phyloP scores from a whole-genome alignment of 306 rosid species.

The Malus orientalis region DNA sequence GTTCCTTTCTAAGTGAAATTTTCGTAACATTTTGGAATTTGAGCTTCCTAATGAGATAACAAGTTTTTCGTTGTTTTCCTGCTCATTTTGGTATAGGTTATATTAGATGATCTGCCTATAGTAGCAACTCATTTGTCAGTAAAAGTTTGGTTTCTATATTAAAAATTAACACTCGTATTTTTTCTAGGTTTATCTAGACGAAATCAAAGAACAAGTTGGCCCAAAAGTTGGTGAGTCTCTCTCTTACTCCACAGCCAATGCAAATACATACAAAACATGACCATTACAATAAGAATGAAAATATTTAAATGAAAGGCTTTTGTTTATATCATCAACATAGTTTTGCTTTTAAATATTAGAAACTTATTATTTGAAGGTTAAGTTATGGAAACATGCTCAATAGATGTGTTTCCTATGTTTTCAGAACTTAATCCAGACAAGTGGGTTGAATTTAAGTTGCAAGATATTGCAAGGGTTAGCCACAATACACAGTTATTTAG shows the following conservation, averaged over 20 bases:
- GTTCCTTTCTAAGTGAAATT: not conserved
- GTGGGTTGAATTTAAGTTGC: constrained; percentile 82
- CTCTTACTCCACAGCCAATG: not conserved
- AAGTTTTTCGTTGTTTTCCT: not conserved
- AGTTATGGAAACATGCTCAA: not conserved
- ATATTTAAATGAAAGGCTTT: not conserved
- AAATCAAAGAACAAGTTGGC: constrained; percentile 28
- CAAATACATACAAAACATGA: not conserved
- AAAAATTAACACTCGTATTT: not conserved
- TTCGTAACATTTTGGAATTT: not conserved
- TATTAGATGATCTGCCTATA: not conserved
- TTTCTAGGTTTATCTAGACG: constrained; percentile 44
- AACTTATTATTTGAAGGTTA: not conserved
- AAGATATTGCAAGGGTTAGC: constrained; percentile 84
- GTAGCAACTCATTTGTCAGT: not conserved
- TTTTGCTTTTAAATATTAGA: not conserved
- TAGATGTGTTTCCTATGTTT: constrained; percentile 7
- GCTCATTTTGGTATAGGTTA: not conserved
- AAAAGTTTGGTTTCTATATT: not conserved
- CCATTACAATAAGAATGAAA: not conserved
- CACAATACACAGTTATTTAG: constrained; percentile 78
- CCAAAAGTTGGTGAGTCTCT: constrained; percentile 45
- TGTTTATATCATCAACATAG: not conserved
- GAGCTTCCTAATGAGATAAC: not conserved
- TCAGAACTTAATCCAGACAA: constrained; percentile 64